Evolutionary conservation across 2,329 filamentous ascomycete genomes (phyloP).

Genomic region (Chaetothyriales sp.): DNA sequence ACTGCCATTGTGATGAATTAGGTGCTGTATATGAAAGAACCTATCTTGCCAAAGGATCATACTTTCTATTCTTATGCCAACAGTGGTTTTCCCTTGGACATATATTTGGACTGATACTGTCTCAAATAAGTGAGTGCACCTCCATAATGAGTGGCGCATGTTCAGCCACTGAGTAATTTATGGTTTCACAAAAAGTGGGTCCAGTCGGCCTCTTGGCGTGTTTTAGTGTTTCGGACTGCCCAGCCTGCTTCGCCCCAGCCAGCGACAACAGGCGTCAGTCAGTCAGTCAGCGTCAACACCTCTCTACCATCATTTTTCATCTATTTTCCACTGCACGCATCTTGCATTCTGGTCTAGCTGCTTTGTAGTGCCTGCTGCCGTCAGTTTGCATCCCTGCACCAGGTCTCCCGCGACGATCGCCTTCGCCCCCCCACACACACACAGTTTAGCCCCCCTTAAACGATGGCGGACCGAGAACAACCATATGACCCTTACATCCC

Average conservation of each 20-base stretch:
- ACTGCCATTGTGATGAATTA: no score
- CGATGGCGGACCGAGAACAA: conserved; percentile 43
- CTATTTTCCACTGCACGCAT: background rate
- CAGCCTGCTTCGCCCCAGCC: background rate
- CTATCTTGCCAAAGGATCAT: no score
- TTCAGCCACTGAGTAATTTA: background rate
- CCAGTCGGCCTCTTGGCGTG: background rate
- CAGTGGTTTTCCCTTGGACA: no score
- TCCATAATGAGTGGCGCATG: background rate
- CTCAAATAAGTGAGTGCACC: no score
- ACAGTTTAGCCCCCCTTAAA: conserved; percentile 14
- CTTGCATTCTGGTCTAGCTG: background rate
- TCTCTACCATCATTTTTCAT: background rate
- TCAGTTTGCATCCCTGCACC: background rate
- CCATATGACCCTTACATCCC: conserved; percentile 87
- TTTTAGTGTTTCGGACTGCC: background rate
- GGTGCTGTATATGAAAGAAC: no score
- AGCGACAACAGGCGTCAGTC: background rate
- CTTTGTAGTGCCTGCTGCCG: background rate
- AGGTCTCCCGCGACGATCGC: background rate
- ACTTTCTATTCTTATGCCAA: no score
- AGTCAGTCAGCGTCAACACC: background rate
- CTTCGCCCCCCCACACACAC: background rate
- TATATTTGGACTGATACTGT: no score
- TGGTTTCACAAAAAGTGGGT: background rate